A percentile compares a stretch with the other conserved stretches of the same genome.
These are phyloP conservation scores for Crucibulum laeve DNA, from an alignment of 768 basidiomycete genomes.

Conservation along the genomic window DNA sequence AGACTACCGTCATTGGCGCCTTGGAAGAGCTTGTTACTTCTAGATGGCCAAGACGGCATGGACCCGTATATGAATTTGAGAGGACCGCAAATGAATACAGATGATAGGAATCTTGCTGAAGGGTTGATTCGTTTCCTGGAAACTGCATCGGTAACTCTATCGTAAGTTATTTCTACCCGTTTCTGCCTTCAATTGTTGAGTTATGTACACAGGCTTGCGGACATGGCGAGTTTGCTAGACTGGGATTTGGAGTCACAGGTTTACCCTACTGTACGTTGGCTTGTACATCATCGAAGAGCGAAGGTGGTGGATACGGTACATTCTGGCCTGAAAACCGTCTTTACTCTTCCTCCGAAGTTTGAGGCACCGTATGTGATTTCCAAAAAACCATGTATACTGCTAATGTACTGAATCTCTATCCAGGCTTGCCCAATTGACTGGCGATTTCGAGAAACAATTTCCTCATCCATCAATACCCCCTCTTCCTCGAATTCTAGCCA, in stretches of 20 bases:
- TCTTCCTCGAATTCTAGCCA: conserved; percentile 69
- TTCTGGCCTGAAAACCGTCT: conserved; percentile 73
- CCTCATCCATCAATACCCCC: conserved; percentile 55
- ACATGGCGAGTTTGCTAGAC: conserved; percentile 76
- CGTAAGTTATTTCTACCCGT: conserved; percentile 41
- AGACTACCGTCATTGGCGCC: conserved; percentile 70
- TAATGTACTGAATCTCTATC: conserved; percentile 5
- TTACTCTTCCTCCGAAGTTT: conserved; percentile 67
- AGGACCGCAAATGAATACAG: conserved; percentile 54
- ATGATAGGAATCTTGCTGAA: conserved; percentile 66
- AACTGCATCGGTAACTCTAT: conserved; percentile 67
- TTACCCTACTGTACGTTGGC: conserved; percentile 87
- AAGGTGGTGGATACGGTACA: conserved; percentile 88
- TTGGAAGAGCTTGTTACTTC: conserved; percentile 86
- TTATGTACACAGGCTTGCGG: conserved; percentile 51
- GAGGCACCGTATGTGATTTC: conserved; percentile 47
- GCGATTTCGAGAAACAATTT: conserved; percentile 63
- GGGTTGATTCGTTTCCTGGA: conserved; percentile 74
- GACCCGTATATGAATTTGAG: conserved; percentile 59
- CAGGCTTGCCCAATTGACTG: conserved; percentile 50
- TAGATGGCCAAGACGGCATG: conserved; percentile 54
- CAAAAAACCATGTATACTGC: conserved; percentile 7
- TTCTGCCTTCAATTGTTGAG: conserved; percentile 2
- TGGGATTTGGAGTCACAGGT: conserved; percentile 83
- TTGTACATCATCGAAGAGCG: conserved; percentile 87